Percentiles rank a stretch among this genome's conserved stretches.
These are phyloP conservation scores for Mycena polygramma DNA, from an alignment of 768 basidiomycete species.

Conservation along the genomic window DNA sequence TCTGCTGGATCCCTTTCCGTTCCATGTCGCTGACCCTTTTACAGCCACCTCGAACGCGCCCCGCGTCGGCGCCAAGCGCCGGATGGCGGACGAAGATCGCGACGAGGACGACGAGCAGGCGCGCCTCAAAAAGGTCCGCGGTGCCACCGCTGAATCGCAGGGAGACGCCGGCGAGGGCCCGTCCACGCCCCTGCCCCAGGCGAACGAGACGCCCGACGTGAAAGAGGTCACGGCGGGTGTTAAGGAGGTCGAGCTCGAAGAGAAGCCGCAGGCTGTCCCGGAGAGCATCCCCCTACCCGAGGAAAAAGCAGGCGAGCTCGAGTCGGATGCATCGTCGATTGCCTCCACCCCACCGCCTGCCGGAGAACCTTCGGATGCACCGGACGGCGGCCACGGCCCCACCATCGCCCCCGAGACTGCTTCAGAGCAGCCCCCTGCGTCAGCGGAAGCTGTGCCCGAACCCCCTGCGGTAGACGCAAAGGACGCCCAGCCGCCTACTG, in stretches of 20 bases:
- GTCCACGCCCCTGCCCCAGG: conserved; percentile 45
- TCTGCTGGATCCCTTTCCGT: conserved; percentile 27
- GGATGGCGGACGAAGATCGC: conserved; percentile 64
- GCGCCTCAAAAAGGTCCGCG: conserved; percentile 60
- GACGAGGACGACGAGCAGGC: conserved; percentile 55
- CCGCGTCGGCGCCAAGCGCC: conserved; percentile 75
- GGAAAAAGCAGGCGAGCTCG: conserved; percentile 54
- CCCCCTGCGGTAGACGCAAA: conserved; percentile 4
- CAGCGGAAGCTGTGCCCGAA: conserved; percentile 21
- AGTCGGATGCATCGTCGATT: conserved; percentile 44
- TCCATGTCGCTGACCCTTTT: conserved; percentile 32
- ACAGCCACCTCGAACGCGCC: conserved; percentile 84
- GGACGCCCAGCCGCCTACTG: conserved; percentile 6
- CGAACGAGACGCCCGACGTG: conserved; percentile 62
- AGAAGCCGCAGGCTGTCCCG: conserved; percentile 47
- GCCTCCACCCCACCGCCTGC: conserved; percentile 39
- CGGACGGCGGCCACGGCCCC: neutral
- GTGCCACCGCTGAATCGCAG: conserved; percentile 53
- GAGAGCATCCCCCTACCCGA: conserved; percentile 56
- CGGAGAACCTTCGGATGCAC: conserved; percentile 27
- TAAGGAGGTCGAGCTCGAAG: conserved; percentile 74
- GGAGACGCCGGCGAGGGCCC: conserved; percentile 43
- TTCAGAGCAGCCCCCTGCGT: neutral
- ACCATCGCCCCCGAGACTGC: conserved; percentile 3
- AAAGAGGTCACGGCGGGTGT: conserved; percentile 82